phyloP scores from a whole-genome alignment of 78 protist species.

The Dictyostelium discoideum region DNA sequence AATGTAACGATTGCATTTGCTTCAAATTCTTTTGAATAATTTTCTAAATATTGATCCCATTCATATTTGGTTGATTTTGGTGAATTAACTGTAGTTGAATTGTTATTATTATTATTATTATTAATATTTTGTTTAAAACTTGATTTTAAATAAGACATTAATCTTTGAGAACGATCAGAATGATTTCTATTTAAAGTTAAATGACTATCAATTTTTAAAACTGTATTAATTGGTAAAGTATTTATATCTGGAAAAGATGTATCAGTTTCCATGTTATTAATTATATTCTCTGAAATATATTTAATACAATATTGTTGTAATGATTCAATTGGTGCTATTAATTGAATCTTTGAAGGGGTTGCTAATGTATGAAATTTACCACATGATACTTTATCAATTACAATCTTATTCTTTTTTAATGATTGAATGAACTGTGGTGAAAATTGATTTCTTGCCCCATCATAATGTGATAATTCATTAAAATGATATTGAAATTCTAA shows the following conservation, averaged over 20 bases:
- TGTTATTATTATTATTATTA: neutral
- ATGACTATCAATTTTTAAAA: constrained; percentile 17
- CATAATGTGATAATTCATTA: neutral
- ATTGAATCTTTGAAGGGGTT: neutral
- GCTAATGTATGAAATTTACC: constrained; percentile 24
- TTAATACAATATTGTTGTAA: neutral
- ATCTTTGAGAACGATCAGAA: constrained; percentile 4
- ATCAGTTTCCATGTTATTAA: neutral
- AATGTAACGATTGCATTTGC: neutral
- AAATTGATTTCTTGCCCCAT: neutral
- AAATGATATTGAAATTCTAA: constrained; percentile 9
- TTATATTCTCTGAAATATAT: neutral
- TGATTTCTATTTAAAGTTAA: constrained; percentile 9
- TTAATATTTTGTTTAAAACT: neutral
- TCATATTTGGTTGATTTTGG: neutral
- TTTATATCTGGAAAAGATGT: neutral
- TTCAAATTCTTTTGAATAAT: constrained; percentile 13
- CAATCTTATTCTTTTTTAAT: neutral
- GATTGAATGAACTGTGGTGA: neutral
- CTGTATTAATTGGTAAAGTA: neutral
- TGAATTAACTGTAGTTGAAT: neutral
- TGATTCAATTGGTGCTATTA: neutral
- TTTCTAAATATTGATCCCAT: constrained; percentile 8
- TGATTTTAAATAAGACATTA: constrained; percentile 7
- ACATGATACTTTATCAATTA: constrained; percentile 12